Conservation (phyloP, 1,139 yeast genomes). For the Scheffersomyces cryptocercus region DNA sequence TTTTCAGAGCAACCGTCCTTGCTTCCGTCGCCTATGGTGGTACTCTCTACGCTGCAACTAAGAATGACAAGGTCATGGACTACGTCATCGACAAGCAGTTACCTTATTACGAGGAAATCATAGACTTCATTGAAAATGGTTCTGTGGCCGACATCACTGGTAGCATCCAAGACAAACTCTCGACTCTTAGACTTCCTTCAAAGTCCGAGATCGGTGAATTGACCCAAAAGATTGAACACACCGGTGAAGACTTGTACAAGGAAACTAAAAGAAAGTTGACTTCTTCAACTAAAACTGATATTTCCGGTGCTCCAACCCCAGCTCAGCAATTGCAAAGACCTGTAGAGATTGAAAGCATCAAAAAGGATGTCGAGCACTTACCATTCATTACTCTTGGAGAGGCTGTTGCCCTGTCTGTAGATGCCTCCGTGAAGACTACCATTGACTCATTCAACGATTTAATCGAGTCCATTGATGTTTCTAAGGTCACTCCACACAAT, state of each 20-base stretch:
- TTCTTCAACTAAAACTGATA: constrained; percentile 4
- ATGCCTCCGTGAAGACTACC: constrained; percentile 49
- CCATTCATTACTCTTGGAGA: constrained; percentile 35
- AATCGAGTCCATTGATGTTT: constrained; percentile 49
- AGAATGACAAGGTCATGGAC: constrained; percentile 47
- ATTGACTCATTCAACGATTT: constrained; percentile 54
- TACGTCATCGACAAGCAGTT: constrained; percentile 47
- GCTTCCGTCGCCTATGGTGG: constrained; percentile 40
- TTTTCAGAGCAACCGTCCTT: constrained; percentile 32
- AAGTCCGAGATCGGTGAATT: constrained; percentile 35
- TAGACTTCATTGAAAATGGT: constrained; percentile 43
- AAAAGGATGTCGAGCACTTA: constrained; percentile 32
- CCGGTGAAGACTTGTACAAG: constrained; percentile 37
- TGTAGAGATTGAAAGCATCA: constrained; percentile 38
- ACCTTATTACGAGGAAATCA: constrained; percentile 46
- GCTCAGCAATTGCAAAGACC: constrained; percentile 50
- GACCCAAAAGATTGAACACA: constrained; percentile 33
- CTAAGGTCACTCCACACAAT: constrained; percentile 29
- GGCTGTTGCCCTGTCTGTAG: constrained; percentile 26
- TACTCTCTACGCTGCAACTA: constrained; percentile 44
- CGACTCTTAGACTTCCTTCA: constrained; percentile 30
- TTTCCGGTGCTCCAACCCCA: constrained; percentile 33
- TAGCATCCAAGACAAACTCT: constrained; percentile 20
- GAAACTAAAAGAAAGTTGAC: constrained; percentile 37
- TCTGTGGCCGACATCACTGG: constrained; percentile 34